phyloP scores from a whole-genome alignment of 805 yeast species.

The Vanderwaltozyma verrucispora region DNA sequence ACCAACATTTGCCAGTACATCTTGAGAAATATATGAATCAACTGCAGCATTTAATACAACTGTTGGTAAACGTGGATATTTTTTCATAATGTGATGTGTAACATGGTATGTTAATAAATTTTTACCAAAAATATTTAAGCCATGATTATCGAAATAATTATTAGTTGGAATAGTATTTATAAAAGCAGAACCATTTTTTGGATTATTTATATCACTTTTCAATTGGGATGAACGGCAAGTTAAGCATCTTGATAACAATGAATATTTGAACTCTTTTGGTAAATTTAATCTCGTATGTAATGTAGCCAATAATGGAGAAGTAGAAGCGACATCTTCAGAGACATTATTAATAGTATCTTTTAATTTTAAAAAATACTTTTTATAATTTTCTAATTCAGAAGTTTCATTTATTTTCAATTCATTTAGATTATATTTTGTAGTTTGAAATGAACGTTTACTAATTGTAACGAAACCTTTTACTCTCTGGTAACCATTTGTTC shows the following conservation, averaged over 20 bases:
- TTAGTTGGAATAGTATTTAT: slow-evolving; percentile 27
- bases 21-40: slow-evolving; percentile 62
- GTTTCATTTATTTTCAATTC: too few species aligned
- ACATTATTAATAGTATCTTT: slow-evolving; percentile 13
- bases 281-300: slow-evolving; percentile 68
- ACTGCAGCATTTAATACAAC: slow-evolving; percentile 66
- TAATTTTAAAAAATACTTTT: slow-evolving; percentile 15
- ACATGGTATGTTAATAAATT: slow-evolving; percentile 65
- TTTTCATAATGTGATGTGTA: slow-evolving; percentile 58
- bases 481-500: too few species aligned
- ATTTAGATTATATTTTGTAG: too few species aligned
- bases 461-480: too few species aligned
- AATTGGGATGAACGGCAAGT: slow-evolving; percentile 41
- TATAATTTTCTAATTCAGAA: slow-evolving; percentile 16
- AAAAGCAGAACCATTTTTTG: slow-evolving; percentile 12
- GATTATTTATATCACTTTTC: slow-evolving; percentile 9
- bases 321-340: slow-evolving; percentile 41
- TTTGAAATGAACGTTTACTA: too few species aligned
- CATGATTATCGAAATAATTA: slow-evolving; percentile 60
- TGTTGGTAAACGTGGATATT: slow-evolving; percentile 85
- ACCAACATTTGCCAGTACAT: slow-evolving; percentile 57
- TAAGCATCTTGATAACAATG: slow-evolving; percentile 73
- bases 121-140: slow-evolving; percentile 75
- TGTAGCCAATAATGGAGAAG: slow-evolving; percentile 66
- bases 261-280: slow-evolving; percentile 43